Conservation (phyloP, 768 basidiomycete species). For the Gautieria morchelliformis region DNA sequence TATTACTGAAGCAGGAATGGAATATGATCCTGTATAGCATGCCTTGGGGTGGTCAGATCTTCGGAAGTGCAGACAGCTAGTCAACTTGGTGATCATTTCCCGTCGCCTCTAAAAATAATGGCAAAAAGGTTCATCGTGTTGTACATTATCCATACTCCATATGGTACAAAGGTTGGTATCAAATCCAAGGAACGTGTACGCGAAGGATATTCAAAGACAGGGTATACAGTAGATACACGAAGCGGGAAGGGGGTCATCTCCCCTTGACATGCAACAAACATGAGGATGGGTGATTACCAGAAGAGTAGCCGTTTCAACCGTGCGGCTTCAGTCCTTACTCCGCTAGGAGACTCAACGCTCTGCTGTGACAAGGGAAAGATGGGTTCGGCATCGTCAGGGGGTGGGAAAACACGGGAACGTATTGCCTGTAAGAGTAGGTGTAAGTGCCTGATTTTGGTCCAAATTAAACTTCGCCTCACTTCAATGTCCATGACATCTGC, state of each 20-base stretch:
- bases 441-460: not conserved
- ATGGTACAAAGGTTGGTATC: not conserved
- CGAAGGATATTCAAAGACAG: not conserved
- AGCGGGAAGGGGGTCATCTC: not conserved
- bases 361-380: not conserved
- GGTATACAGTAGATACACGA: slow-evolving; percentile 7
- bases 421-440: not conserved
- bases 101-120: not conserved
- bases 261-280: slow-evolving; percentile 1
- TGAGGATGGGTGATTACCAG: slow-evolving; percentile 2
- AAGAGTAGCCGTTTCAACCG: slow-evolving; percentile 3
- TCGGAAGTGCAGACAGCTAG: not conserved
- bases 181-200: not conserved
- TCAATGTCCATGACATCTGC: slow-evolving; percentile 60
- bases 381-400: slow-evolving; percentile 5
- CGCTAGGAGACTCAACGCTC: slow-evolving; percentile 2
- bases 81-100: not conserved
- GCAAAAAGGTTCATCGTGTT: not conserved
- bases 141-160: not conserved
- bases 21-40: too few species aligned
- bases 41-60: not conserved
- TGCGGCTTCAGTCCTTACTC: not conserved
- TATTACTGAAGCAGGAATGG: not conserved
- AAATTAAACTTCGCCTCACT: slow-evolving; percentile 29
- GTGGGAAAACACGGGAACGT: slow-evolving; percentile 1